Conservation (phyloP, 1,284 basidiomycete species). For the Ustilago nuda region DNA sequence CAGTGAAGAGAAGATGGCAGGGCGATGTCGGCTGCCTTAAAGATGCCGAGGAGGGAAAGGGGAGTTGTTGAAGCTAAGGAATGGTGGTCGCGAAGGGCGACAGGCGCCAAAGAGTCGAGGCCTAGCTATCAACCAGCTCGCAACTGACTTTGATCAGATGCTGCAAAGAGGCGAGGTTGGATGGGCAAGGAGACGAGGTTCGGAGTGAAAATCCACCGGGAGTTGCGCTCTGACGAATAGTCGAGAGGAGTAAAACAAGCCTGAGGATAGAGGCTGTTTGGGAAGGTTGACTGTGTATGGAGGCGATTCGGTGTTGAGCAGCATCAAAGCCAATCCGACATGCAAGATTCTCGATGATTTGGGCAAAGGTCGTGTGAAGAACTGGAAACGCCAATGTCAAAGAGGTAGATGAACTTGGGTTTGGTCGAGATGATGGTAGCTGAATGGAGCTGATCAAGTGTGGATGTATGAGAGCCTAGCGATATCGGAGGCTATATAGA, state of each 20-base stretch:
- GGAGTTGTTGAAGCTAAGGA: constrained; percentile 1
- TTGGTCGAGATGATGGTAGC: constrained; percentile 18
- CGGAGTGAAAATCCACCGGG: not conserved
- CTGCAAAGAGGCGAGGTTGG: constrained; percentile 12
- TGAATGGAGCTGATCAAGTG: constrained; percentile 29
- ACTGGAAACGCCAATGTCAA: constrained; percentile 9
- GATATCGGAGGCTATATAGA: constrained; percentile 51
- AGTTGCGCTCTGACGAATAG: constrained; percentile 1
- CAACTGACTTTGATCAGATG: constrained; percentile 17
- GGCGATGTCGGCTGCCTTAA: constrained; percentile 54
- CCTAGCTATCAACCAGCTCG: constrained; percentile 19
- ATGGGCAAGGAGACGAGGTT: constrained; percentile 20
- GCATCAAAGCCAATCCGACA: constrained; percentile 35
- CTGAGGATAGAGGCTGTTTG: constrained; percentile 22
- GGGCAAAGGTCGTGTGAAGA: constrained; percentile 8
- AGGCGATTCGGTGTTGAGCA: constrained; percentile 24
- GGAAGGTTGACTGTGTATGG: constrained; percentile 14
- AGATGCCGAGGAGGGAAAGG: not conserved
- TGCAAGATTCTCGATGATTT: not conserved
- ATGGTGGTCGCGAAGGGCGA: constrained; percentile 28
- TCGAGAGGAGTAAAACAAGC: constrained; percentile 10
- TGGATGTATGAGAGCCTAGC: constrained; percentile 39
- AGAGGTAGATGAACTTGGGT: not conserved
- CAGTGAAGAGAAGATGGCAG: constrained; percentile 27
- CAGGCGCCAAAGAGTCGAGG: constrained; percentile 24